Evolutionary conservation across 169 alveolate genomes (phyloP).

Genomic region (Eimeria maxima): DNA sequence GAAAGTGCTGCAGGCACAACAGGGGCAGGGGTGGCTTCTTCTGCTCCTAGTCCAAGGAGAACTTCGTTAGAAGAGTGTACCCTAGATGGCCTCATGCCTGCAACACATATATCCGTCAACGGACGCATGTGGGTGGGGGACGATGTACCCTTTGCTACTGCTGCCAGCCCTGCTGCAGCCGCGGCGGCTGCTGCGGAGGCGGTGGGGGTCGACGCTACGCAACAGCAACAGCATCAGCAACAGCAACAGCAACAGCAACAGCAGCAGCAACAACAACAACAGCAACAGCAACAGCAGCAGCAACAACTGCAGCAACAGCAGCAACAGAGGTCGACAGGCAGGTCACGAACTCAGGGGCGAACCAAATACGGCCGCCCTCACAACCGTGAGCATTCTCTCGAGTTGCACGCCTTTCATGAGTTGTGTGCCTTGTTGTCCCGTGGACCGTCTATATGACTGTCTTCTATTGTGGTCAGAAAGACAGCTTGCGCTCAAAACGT

Average conservation of each 20-base stretch:
- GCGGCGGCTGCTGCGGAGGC: constrained; percentile 39
- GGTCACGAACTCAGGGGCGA: constrained; percentile 66
- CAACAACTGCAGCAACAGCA: constrained; percentile 40
- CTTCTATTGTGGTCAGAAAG: not conserved
- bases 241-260: not conserved
- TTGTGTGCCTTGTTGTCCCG: not conserved
- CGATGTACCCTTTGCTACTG: constrained; percentile 27
- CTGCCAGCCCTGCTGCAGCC: constrained; percentile 2
- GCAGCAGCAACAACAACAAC: constrained; percentile 14
- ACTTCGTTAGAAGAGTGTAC: not conserved
- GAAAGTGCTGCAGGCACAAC: too few species aligned
- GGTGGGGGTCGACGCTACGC: constrained; percentile 1
- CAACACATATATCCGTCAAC: constrained; percentile 36
- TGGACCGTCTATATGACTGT: not conserved
- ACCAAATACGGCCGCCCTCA: constrained; percentile 64
- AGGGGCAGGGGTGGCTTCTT: not conserved
- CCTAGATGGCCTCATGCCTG: constrained; percentile 15
- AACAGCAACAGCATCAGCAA: constrained; percentile 38
- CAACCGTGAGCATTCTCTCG: constrained; percentile 33
- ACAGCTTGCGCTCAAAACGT: not conserved
- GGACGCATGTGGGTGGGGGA: constrained; percentile 45
- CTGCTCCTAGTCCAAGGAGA: constrained; percentile 5
- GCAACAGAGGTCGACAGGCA: constrained; percentile 35
- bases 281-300: constrained; percentile 22
- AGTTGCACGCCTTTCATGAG: not conserved